phyloP scores from a whole-genome alignment of 805 yeast species.

The Starmerella apicola region DNA sequence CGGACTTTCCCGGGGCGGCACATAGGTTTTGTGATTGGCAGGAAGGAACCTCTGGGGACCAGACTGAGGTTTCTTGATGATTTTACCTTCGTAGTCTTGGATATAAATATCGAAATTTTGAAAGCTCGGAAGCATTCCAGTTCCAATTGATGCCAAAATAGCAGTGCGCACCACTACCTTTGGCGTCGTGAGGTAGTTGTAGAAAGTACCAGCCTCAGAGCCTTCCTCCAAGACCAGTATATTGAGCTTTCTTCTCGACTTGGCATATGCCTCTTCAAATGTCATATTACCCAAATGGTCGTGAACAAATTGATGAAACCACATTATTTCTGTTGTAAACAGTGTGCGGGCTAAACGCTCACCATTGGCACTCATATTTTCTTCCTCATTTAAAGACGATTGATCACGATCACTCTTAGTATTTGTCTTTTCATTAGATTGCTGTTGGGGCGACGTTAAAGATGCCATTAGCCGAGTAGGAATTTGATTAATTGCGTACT shows the following conservation, averaged over 20 bases:
- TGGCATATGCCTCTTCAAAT: slow-evolving; percentile 81
- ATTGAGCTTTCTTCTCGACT: slow-evolving; percentile 67
- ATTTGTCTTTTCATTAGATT: not conserved
- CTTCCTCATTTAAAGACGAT: not conserved
- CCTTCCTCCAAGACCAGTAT: slow-evolving; percentile 75
- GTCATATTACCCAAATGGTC: slow-evolving; percentile 70
- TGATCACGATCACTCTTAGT: not conserved
- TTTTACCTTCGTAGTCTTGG: slow-evolving; percentile 41
- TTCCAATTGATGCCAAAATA: slow-evolving; percentile 54
- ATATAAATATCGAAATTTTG: slow-evolving; percentile 49
- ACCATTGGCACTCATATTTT: not conserved
- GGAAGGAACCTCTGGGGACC: slow-evolving; percentile 24
- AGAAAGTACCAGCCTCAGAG: slow-evolving; percentile 28
- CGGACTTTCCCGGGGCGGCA: slow-evolving; percentile 45
- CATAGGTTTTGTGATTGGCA: slow-evolving; percentile 32
- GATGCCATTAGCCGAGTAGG: slow-evolving; percentile 8
- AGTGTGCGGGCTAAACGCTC: slow-evolving; percentile 30
- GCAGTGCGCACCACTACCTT: slow-evolving; percentile 78
- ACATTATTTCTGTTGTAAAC: slow-evolving; percentile 71
- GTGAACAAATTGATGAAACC: slow-evolving; percentile 67
- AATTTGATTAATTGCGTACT: slow-evolving; percentile 28
- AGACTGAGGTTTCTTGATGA: slow-evolving; percentile 23
- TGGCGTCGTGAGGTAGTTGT: slow-evolving; percentile 81
- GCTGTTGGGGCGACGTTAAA: not conserved
- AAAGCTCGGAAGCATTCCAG: slow-evolving; percentile 40